Evolutionary conservation across 2,329 filamentous ascomycete genomes (phyloP), one percentile per base, ranked within the genome.

Genomic region (Coniella lustricola): DNA sequence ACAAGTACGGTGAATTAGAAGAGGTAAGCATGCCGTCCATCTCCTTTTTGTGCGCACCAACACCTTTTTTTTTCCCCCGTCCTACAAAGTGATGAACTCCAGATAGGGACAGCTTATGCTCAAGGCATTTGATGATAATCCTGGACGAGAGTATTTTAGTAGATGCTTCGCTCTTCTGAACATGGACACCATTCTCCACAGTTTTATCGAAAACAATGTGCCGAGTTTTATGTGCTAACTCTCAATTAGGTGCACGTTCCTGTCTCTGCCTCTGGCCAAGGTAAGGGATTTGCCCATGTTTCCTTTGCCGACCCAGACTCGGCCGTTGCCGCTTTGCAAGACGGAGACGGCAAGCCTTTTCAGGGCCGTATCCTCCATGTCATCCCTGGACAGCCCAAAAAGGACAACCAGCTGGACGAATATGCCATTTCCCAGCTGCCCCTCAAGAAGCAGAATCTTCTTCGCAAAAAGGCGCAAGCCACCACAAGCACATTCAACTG

Each of bases 81-180:
- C 61, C 55, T 56, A 5, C 18, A 32, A 79, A 91, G 44, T 53
- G 93, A 97, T 97, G 91, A 97, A 88, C 73, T 81, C 80, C 86
- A 86, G 93, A 97, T 97, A 97, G 93, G 93, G 93, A 97, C 93
- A 97, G 82, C 91, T 90, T 87, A 96, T 91, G 86, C 86, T 60
- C 66, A 68, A 63, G 72, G 88, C 87, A 89, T 75, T 75, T 97
- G 90, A 94, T 90, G 87, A 81, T 75, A 89, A 77, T 69, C 72
- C 81, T 83, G 85, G 84, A 84, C 90, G 84, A 88, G 79, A 88
- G 79, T 86, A 93, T 95, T 94, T 95, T 98, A 96, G 93, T 98
- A 98, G 91, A 97, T 95, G 87, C 88, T 86, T 90, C 83, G 89
- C 85, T 70, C 75, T 74, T 79, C 89, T 93, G 85, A 90, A 57